phyloP scores from a whole-genome alignment of 1,139 yeast species.

The Saccharomyces hybrid region DNA sequence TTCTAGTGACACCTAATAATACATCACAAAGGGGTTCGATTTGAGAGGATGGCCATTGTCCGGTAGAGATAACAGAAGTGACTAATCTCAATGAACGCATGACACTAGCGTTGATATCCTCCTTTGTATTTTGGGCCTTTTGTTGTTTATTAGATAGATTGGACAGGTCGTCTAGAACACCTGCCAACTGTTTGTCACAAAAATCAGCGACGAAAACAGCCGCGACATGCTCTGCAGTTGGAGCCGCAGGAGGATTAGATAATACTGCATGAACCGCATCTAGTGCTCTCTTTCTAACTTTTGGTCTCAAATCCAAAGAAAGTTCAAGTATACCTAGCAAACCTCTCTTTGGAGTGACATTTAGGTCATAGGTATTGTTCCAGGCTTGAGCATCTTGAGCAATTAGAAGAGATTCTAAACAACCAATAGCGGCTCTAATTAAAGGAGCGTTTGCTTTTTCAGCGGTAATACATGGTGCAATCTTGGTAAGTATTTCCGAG shows the following conservation, averaged over 20 bases:
- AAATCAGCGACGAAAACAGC: constrained; percentile 61
- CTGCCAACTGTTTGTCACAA: constrained; percentile 41
- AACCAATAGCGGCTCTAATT: constrained; percentile 75
- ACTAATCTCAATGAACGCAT: constrained; percentile 76
- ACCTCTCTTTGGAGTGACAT: constrained; percentile 75
- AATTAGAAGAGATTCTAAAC: constrained; percentile 66
- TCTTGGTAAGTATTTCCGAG: constrained; percentile 64
- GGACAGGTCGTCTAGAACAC: constrained; percentile 42
- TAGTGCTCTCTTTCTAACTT: constrained; percentile 90
- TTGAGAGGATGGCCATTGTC: constrained; percentile 71
- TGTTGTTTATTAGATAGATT: constrained; percentile 32
- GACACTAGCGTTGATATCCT: constrained; percentile 47
- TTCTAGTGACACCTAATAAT: constrained; percentile 65
- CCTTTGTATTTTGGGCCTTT: constrained; percentile 36
- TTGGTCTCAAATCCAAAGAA: constrained; percentile 84
- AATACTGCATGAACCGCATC: constrained; percentile 68
- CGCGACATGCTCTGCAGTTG: constrained; percentile 71
- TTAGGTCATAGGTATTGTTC: constrained; percentile 43
- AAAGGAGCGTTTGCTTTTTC: constrained; percentile 76
- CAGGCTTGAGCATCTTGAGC: constrained; percentile 81
- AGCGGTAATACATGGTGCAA: constrained; percentile 73
- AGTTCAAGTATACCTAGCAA: constrained; percentile 72
- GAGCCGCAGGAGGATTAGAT: constrained; percentile 71
- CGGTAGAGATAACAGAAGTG: constrained; percentile 58
- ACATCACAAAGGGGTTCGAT: constrained; percentile 70